These are phyloP conservation scores for Penicillium maclennaniae DNA, from an alignment of 495 filamentous ascomycete genomes.

Conservation along the genomic window DNA sequence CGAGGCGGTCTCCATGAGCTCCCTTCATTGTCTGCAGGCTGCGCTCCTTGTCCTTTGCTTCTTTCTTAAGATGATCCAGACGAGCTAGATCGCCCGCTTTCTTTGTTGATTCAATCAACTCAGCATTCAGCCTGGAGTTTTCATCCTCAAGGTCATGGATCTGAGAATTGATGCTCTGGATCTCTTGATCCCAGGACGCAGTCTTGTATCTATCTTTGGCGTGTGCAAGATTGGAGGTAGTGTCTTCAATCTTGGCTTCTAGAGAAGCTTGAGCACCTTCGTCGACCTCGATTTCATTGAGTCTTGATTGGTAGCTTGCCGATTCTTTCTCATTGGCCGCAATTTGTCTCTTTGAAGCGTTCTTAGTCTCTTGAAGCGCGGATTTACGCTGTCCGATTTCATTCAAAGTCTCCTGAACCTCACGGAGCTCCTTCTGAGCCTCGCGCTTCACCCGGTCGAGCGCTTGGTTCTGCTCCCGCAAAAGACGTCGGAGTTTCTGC, in stretches of 20 bases:
- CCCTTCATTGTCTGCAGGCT: slow-evolving; percentile 71
- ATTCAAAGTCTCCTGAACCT: slow-evolving; percentile 61
- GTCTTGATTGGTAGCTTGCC: slow-evolving; percentile 54
- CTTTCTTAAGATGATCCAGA: slow-evolving; percentile 72
- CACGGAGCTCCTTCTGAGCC: slow-evolving; percentile 64
- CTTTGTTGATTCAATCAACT: slow-evolving; percentile 75
- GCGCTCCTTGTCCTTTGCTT: slow-evolving; percentile 64
- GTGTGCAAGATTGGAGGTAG: slow-evolving; percentile 56
- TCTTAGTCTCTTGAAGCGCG: slow-evolving; percentile 65
- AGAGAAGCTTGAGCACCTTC: slow-evolving; percentile 76
- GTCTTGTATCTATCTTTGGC: slow-evolving; percentile 56
- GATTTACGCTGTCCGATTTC: slow-evolving; percentile 66
- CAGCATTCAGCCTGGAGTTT: slow-evolving; percentile 61
- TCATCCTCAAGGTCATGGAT: slow-evolving; percentile 66
- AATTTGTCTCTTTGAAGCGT: slow-evolving; percentile 65
- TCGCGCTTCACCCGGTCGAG: slow-evolving; percentile 71
- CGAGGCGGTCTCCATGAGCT: slow-evolving; percentile 68
- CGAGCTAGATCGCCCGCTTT: slow-evolving; percentile 75
- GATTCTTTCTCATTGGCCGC: slow-evolving; percentile 64
- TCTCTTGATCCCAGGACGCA: slow-evolving; percentile 64
- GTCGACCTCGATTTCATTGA: slow-evolving; percentile 70
- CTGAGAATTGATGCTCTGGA: slow-evolving; percentile 57
- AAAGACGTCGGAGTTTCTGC: slow-evolving; percentile 65
- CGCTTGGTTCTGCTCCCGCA: slow-evolving; percentile 70
- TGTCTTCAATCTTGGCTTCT: slow-evolving; percentile 67